phyloP scores from a whole-genome alignment of 1,139 yeast genomes.

The Hansenula sp. region DNA sequence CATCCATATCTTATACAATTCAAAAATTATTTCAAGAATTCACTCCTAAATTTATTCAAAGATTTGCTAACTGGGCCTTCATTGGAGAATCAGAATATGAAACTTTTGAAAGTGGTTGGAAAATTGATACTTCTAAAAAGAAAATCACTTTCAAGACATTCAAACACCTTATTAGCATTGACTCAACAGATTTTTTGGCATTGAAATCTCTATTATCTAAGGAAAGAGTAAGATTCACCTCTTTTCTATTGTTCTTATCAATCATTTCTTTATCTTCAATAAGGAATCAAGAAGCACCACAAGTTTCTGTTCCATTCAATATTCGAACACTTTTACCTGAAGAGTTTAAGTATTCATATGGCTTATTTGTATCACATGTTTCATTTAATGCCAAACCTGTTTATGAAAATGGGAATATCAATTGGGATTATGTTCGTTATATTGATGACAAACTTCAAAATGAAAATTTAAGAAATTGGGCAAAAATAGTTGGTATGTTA shows the following conservation, averaged over 20 bases:
- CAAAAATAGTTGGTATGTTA: background rate
- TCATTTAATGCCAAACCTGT: background rate
- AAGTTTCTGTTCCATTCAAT: conserved; percentile 11
- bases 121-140: background rate
- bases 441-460: background rate
- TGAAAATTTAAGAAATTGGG: background rate
- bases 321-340: conserved; percentile 6
- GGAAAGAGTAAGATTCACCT: background rate
- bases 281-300: background rate
- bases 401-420: background rate
- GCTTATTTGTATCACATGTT: conserved; percentile 10
- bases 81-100: background rate
- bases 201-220: background rate
- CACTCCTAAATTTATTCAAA: background rate
- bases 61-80: background rate
- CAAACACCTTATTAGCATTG: background rate
- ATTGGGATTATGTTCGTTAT: conserved; percentile 7
- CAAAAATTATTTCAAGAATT: background rate
- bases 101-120: background rate
- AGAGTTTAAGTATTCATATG: conserved; percentile 7
- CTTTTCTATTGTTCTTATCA: conserved; percentile 4
- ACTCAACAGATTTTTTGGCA: background rate
- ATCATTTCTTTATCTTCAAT: conserved; percentile 1
- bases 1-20: background rate
- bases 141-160: background rate